These are phyloP conservation scores for Termitomyces sp. DNA, from an alignment of 768 basidiomycete species.

Conservation along the genomic window DNA sequence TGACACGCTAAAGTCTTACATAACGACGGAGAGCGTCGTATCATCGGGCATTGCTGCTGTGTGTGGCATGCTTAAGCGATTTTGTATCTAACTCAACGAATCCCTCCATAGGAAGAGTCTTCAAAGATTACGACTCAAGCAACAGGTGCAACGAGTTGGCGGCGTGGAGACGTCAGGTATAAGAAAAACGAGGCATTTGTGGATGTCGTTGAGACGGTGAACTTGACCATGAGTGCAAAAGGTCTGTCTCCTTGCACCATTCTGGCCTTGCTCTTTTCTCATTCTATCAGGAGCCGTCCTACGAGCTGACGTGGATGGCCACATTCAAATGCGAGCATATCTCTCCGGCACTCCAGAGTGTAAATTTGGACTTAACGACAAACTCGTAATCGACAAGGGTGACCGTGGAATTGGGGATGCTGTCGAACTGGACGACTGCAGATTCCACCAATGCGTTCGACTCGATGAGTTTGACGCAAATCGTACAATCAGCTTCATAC, in stretches of 20 bases:
- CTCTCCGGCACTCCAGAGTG: slow-evolving; percentile 96
- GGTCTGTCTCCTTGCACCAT: slow-evolving; percentile 39
- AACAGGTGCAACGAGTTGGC: slow-evolving; percentile 95
- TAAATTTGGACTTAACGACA: slow-evolving; percentile 98
- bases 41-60: slow-evolving; percentile 82
- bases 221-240: slow-evolving; percentile 95
- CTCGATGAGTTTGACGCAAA: slow-evolving; percentile 92
- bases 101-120: slow-evolving; percentile 74
- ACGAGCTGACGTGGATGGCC: slow-evolving; percentile 96
- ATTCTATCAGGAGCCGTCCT: slow-evolving; percentile 65
- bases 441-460: slow-evolving; percentile 97
- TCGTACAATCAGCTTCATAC: slow-evolving; percentile 94
- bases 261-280: background rate
- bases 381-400: slow-evolving; percentile 91
- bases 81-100: background rate
- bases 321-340: slow-evolving; percentile 97
- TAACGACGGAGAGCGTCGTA: slow-evolving; percentile 95
- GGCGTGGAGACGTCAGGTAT: slow-evolving; percentile 93
- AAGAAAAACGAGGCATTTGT: slow-evolving; percentile 99
- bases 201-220: slow-evolving; percentile 97
- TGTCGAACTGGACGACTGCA: slow-evolving; percentile 96
- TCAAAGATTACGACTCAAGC: slow-evolving; percentile 97
- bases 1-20: slow-evolving; percentile 95
- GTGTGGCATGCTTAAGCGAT: slow-evolving; percentile 16
- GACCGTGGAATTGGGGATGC: slow-evolving; percentile 63